Percentiles rank a stretch among this genome's conserved stretches.
These are phyloP conservation scores for Leishmania tarentolae DNA, from an alignment of 208 protist genomes.

Conservation along the genomic window DNA sequence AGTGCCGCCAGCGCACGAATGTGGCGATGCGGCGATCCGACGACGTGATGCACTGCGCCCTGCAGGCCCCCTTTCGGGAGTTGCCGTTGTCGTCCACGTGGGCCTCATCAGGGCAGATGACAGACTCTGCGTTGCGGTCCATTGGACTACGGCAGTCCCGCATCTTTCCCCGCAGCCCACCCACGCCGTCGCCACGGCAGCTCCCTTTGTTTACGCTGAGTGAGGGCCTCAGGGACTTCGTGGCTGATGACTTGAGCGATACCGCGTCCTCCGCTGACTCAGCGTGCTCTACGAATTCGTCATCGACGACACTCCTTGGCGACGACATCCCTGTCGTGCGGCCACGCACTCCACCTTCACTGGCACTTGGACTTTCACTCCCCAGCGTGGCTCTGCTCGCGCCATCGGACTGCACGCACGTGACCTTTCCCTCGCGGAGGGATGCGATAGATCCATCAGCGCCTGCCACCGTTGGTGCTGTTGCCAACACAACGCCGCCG, in stretches of 20 bases:
- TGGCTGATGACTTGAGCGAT: neutral
- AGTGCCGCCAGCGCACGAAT: slow-evolving; percentile 22
- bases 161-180: neutral
- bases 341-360: slow-evolving; percentile 1
- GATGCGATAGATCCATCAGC: neutral
- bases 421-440: neutral
- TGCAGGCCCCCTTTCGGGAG: too few relatives aligned
- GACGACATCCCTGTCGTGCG: neutral
- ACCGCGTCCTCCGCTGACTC: slow-evolving; percentile 1
- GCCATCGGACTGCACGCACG: neutral
- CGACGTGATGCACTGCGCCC: neutral
- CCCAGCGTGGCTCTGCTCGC: neutral
- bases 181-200: neutral
- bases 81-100: neutral
- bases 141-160: neutral
- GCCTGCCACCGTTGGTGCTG: too few relatives aligned
- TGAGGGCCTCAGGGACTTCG: neutral
- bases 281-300: slow-evolving; percentile 6
- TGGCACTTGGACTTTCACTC: neutral
- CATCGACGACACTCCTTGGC: slow-evolving; percentile 1
- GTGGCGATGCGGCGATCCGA: slow-evolving; percentile 9
- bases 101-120: neutral
- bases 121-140: neutral
- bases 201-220: neutral
- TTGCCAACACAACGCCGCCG: neutral